Conservation (phyloP, 2,329 filamentous ascomycete species). For the Hymenoscyphus occultus region DNA sequence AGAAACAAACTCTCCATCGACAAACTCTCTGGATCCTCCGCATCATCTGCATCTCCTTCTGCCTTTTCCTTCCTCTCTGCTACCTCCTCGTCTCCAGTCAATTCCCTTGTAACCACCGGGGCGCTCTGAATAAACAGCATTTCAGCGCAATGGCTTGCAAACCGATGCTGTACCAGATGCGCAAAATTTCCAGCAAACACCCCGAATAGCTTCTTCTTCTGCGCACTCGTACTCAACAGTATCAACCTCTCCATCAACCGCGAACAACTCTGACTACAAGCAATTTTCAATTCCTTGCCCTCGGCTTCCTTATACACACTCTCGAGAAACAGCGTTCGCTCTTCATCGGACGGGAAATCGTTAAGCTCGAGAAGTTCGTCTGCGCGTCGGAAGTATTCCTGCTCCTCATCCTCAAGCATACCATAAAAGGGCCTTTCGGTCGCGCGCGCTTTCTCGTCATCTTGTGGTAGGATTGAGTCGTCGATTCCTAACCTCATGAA, state of each 20-base stretch:
- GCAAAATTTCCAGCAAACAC: conserved; percentile 86
- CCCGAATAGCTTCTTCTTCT: conserved; percentile 83
- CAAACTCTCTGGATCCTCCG: conserved; percentile 3
- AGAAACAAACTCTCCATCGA: conserved; percentile 82
- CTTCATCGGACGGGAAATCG: conserved; percentile 75
- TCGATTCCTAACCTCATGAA: conserved; percentile 21
- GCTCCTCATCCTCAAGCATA: conserved; percentile 86
- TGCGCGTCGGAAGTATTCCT: conserved; percentile 90
- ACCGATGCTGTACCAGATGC: conserved; percentile 88
- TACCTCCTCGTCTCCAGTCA: conserved; percentile 44
- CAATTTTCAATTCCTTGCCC: conserved; percentile 93
- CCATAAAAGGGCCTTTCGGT: conserved; percentile 67
- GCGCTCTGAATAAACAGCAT: conserved; percentile 84
- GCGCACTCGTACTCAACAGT: conserved; percentile 69
- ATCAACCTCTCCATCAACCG: conserved; percentile 90
- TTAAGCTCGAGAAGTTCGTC: conserved; percentile 89
- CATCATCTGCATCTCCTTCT: conserved; percentile 35
- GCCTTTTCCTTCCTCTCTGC: conserved; percentile 46
- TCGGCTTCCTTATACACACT: conserved; percentile 84
- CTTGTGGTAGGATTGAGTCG: conserved; percentile 22
- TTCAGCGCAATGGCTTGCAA: conserved; percentile 96
- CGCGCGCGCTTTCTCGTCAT: conserved; percentile 23
- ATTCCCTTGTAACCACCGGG: conserved; percentile 71
- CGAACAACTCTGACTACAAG: conserved; percentile 93
- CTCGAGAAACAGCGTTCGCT: conserved; percentile 67